phyloP scores from a whole-genome alignment of 345 rosid genomes.

The Hibiscus mutabilis region DNA sequence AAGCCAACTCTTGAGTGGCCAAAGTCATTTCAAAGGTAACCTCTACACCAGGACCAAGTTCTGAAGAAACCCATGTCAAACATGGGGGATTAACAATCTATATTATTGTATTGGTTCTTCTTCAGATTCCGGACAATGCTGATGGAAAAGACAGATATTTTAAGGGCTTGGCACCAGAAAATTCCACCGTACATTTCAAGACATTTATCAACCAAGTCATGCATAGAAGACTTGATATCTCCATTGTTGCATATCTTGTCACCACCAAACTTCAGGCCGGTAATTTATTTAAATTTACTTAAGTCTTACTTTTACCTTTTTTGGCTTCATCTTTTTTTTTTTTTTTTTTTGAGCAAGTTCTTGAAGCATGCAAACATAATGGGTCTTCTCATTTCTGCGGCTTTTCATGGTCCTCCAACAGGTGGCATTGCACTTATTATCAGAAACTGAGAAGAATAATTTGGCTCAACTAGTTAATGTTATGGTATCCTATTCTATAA shows the following conservation, averaged over 20 bases:
- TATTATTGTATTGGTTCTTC: slow-evolving; percentile 16
- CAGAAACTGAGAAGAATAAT: slow-evolving; percentile 66
- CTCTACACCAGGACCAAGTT: slow-evolving; percentile 14
- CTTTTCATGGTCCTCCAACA: slow-evolving; percentile 21
- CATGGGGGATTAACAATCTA: slow-evolving; percentile 13
- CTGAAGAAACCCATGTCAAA: neutral
- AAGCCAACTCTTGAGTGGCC: slow-evolving; percentile 91
- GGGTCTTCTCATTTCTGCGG: neutral
- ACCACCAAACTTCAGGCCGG: slow-evolving; percentile 80
- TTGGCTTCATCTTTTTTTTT: slow-evolving; percentile 7
- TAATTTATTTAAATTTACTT: slow-evolving; percentile 28
- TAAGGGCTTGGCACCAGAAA: slow-evolving; percentile 71
- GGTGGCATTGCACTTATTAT: slow-evolving; percentile 80
- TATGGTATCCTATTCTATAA: slow-evolving; percentile 71
- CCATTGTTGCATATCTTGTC: slow-evolving; percentile 72
- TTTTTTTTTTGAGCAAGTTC: neutral
- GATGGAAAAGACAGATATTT: slow-evolving; percentile 56
- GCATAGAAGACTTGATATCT: slow-evolving; percentile 72
- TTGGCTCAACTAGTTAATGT: slow-evolving; percentile 51
- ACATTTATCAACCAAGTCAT: slow-evolving; percentile 64
- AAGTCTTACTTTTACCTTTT: slow-evolving; percentile 6
- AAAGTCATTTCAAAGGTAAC: slow-evolving; percentile 72
- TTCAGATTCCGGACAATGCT: slow-evolving; percentile 60
- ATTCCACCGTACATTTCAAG: slow-evolving; percentile 70
- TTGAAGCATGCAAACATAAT: neutral